These are phyloP conservation scores for Abelmoschus esculentus DNA, from an alignment of 345 rosid species.

Conservation along the genomic window DNA sequence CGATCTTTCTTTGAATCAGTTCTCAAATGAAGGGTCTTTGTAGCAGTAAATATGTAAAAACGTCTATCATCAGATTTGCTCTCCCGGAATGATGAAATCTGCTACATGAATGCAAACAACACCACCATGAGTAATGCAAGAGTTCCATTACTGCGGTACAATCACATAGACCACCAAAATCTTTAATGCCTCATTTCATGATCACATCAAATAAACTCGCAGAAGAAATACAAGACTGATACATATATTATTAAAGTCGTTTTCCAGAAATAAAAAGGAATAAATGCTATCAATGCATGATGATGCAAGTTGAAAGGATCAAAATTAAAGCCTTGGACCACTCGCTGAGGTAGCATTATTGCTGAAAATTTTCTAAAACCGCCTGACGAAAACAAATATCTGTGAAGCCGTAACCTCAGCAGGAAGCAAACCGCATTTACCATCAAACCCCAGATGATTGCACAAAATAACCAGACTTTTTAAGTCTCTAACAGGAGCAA, in stretches of 20 bases:
- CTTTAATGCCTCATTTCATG: neutral
- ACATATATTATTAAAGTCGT: neutral
- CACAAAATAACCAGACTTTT: neutral
- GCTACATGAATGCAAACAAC: slow-evolving; percentile 24
- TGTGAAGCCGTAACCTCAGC: slow-evolving; percentile 3
- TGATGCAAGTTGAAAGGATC: neutral
- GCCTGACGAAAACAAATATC: slow-evolving; percentile 8
- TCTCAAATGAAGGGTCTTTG: slow-evolving; percentile 93
- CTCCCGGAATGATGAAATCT: slow-evolving; percentile 95
- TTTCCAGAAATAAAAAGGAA: slow-evolving; percentile 10
- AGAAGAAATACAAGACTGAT: slow-evolving; percentile 3
- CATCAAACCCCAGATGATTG: slow-evolving; percentile 1
- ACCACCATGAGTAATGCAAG: slow-evolving; percentile 12
- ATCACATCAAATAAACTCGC: slow-evolving; percentile 2
- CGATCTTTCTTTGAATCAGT: slow-evolving; percentile 73
- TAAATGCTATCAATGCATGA: neutral
- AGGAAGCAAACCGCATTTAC: slow-evolving; percentile 8
- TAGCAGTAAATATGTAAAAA: slow-evolving; percentile 70
- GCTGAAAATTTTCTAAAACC: neutral
- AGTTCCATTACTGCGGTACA: neutral
- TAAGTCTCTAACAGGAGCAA: neutral
- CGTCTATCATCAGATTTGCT: slow-evolving; percentile 84
- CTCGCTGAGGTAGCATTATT: neutral
- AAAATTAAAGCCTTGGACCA: neutral
- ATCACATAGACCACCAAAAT: neutral